Base-by-base conservation (phyloP, 192 early-diverging fungal species). In the Cetraspora pellucida region DNA sequence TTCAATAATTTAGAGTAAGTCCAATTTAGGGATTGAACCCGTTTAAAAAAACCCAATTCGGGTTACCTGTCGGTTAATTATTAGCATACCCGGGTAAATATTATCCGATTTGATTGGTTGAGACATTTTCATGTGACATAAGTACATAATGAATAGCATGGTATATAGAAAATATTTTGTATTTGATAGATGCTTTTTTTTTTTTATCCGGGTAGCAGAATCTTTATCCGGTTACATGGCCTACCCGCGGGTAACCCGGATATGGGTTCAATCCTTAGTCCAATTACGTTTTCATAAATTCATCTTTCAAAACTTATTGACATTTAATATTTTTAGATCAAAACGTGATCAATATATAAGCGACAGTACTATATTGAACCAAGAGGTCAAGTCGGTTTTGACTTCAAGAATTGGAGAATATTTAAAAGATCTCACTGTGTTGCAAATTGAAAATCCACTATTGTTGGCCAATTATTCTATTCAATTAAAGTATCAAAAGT, bases 391-490 rank as follows among this genome's bases (percentile, higher is more conserved):
- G 21, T 6, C 37, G 37, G 44, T 6, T 28, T 14, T 43, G n/a
- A 21, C 30, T 11, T 25, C 19, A 25, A 43, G 19, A 58, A 74
- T 74, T 17, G 49, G 52, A 37, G 47, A 17, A 28, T 31, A n/a
- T n/a, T 44, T 76, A 55, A 66, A 31, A 16, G 30, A 14, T 11
- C 50, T 67, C 7, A 45, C 63, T 25, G 27, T 55, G 17, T 25
- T 43, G 21, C 37, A 76, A 50, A 54, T 76, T 21, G 47, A 76
- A 66, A 43, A 47, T 5, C 63, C 63, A 44, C 37, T 76, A 58
- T 66, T 66, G 13, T 25, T 37, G 10, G 74, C 63, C 13, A 49
- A 66, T 54, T 63, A 55, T 57, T 27, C 50, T 10, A 9, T 25
- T 63, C 31, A 55, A 55, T 76, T 27, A n/a, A 28, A 54, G 21